phyloP scores from a whole-genome alignment of 805 yeast genomes.

The Sugiyamaella lignohabitans region DNA sequence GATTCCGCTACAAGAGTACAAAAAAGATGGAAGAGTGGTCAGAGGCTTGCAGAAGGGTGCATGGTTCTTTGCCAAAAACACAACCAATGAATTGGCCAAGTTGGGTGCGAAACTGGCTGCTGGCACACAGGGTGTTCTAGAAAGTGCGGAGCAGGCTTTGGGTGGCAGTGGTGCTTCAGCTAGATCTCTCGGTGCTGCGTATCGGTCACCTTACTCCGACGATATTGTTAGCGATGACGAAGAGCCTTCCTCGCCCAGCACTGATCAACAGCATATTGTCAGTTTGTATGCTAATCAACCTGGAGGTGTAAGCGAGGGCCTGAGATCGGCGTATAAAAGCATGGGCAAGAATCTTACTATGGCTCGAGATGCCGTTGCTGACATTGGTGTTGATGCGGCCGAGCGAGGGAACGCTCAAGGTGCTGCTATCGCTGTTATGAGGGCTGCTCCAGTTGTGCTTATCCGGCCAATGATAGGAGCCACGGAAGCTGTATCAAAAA shows the following conservation, averaged over 20 bases:
- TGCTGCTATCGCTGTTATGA: slow-evolving; percentile 62
- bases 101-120: slow-evolving; percentile 81
- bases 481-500: slow-evolving; percentile 78
- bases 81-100: slow-evolving; percentile 73
- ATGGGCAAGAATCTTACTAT: slow-evolving; percentile 59
- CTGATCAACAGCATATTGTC: slow-evolving; percentile 32
- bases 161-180: slow-evolving; percentile 65
- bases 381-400: slow-evolving; percentile 55
- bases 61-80: slow-evolving; percentile 60
- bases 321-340: slow-evolving; percentile 66
- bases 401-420: slow-evolving; percentile 54
- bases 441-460: slow-evolving; percentile 73
- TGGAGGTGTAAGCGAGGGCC: slow-evolving; percentile 57
- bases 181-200: slow-evolving; percentile 17
- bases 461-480: slow-evolving; percentile 87
- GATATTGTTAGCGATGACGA: slow-evolving; percentile 19
- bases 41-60: slow-evolving; percentile 74
- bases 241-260: slow-evolving; percentile 11
- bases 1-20: slow-evolving; percentile 68
- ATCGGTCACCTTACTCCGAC: slow-evolving; percentile 23
- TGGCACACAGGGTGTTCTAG: slow-evolving; percentile 78
- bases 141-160: slow-evolving; percentile 67
- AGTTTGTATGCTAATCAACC: slow-evolving; percentile 88
- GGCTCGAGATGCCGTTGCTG: slow-evolving; percentile 57
- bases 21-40: slow-evolving; percentile 61